Percentiles rank a stretch among this genome's conserved stretches.
These are phyloP conservation scores for Diaporthe aspalathi DNA, from an alignment of 2,329 filamentous ascomycete genomes.

Conservation along the genomic window DNA sequence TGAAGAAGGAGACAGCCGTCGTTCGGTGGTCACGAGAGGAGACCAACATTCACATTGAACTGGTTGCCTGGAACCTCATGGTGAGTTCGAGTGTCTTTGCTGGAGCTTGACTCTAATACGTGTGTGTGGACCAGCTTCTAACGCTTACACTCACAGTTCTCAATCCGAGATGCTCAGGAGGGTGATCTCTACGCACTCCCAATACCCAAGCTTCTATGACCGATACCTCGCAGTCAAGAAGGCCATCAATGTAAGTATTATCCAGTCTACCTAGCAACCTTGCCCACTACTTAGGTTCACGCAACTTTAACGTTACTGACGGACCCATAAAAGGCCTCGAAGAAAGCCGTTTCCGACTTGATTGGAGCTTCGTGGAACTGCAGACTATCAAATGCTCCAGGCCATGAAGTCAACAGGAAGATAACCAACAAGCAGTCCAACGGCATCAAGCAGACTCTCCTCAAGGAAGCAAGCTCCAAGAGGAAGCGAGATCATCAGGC, in stretches of 20 bases:
- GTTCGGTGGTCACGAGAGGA: neutral
- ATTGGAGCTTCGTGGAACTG: neutral
- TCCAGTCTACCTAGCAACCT: neutral
- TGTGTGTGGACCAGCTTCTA: too few relatives aligned
- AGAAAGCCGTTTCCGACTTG: neutral
- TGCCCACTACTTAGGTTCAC: neutral
- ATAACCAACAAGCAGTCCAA: neutral
- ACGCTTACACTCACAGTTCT: neutral
- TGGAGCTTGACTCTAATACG: neutral
- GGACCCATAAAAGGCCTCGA: neutral
- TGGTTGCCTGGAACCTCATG: neutral
- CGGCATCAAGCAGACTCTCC: neutral
- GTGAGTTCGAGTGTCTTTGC: neutral
- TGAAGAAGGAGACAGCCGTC: neutral
- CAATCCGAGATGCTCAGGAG: neutral
- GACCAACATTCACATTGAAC: neutral
- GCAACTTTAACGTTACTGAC: neutral
- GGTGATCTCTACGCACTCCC: neutral
- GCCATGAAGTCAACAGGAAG: neutral
- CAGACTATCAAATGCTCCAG: neutral
- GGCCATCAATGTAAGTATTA: neutral
- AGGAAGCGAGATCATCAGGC: neutral
- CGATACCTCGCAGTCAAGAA: neutral
- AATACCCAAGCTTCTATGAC: neutral
- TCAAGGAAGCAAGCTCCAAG: neutral